These are phyloP conservation scores for Panus rudis DNA, from an alignment of 768 basidiomycete genomes.

Conservation along the genomic window DNA sequence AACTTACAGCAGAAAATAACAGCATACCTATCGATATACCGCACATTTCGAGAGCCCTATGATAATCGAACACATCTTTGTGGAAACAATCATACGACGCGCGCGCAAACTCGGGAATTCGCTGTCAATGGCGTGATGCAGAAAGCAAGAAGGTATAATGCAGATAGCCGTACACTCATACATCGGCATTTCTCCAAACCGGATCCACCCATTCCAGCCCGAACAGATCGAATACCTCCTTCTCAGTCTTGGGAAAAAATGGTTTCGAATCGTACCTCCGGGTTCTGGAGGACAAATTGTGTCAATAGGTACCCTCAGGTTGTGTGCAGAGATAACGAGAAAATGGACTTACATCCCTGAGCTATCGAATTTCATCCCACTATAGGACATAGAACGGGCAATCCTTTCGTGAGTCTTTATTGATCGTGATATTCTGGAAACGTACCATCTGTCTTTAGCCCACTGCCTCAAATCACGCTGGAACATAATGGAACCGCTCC, in stretches of 20 bases:
- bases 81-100: too few relatives aligned
- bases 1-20: too few relatives aligned
- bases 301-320: not conserved
- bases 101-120: too few relatives aligned
- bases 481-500: slow-evolving; percentile 89
- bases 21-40: too few relatives aligned
- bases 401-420: not conserved
- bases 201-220: slow-evolving; percentile 70
- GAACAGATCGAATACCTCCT: slow-evolving; percentile 65
- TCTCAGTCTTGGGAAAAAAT: slow-evolving; percentile 56
- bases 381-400: slow-evolving; percentile 20
- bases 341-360: slow-evolving; percentile 58
- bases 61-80: too few relatives aligned
- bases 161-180: too few relatives aligned
- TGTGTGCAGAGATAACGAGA: not conserved
- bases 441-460: slow-evolving; percentile 56
- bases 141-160: too few relatives aligned
- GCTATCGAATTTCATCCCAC: slow-evolving; percentile 81
- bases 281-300: slow-evolving; percentile 40
- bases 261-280: slow-evolving; percentile 56
- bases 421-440: not conserved
- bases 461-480: slow-evolving; percentile 75
- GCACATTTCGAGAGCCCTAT: too few relatives aligned
- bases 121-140: too few relatives aligned
- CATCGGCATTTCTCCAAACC: slow-evolving; percentile 63